Base-by-base conservation (phyloP, 129 eudicot genomes). In the Escallonia herrerae region DNA sequence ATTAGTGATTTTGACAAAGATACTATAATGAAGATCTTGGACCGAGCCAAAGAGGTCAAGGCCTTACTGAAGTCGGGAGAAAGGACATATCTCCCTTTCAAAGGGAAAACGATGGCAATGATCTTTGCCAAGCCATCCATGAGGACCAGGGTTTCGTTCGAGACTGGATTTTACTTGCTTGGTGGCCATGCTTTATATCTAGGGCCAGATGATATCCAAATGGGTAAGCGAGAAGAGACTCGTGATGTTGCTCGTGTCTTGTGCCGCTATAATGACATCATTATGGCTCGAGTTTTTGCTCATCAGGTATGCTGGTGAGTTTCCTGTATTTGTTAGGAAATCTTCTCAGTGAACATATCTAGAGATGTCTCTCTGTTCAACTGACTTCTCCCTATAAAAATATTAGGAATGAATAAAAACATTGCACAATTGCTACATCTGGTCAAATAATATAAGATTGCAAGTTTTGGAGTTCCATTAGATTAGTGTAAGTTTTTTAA, bases 211-310 rank as follows among this genome's bases (percentile, higher is more conserved):
- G 99, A 93, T 74, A 93, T 93, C 75, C 96, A 93, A 78, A 93
- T 93, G 99, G 99, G 99, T 67, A 93, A 93, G 83, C 76, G 99
- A 33, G 99, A 93, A 76, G 99, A 93, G 82, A 93, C 99, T 46
- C 90, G 99, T 64, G 99, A 93, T 72, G 87, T 93, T 72, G 96
- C 99, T 69, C 95, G 96, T 44, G 99, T 93, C 4, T 65, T 93
- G 5, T 93, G 86, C 44, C 87, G 96, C 81, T 93, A 93, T 75
- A 93, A 89, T 80, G 99, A 93, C 66, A 76, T 93, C 64, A 89
- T 93, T 67, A 93, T 93, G 99, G 99, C 99, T 47, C 96, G 99
- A 15, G 86, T 93, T 43, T 93, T 93, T 83, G 96, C 96, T 55
- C 99, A 93, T 76, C 91, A 89, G 97, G 97, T 90, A 73, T 67